Evolutionary conservation across 225 moss, liverwort and hornwort species (phyloP).

Genomic region (Ulota crispa): DNA sequence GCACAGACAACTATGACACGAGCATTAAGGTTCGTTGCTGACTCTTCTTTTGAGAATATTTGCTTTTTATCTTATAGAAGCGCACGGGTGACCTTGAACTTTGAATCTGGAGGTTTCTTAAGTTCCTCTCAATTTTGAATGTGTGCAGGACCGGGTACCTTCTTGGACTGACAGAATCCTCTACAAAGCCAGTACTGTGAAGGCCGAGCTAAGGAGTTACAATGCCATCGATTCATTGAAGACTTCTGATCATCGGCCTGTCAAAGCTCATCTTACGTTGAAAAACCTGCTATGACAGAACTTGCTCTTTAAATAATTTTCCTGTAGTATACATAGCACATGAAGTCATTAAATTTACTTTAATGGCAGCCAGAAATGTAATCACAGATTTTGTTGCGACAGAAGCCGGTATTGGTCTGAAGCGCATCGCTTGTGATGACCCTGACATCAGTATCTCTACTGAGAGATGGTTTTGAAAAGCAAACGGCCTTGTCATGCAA

Average conservation of each 20-base stretch:
- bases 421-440: background rate
- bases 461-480: background rate
- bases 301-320: background rate
- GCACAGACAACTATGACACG: constrained; percentile 84
- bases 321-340: background rate
- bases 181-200: constrained; percentile 59
- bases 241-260: constrained; percentile 83
- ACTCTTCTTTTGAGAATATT: background rate
- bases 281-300: constrained; percentile 33
- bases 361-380: background rate
- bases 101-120: background rate
- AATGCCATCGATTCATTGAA: constrained; percentile 62
- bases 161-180: constrained; percentile 92
- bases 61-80: background rate
- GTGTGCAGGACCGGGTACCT: constrained; percentile 76
- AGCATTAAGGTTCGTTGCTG: constrained; percentile 66
- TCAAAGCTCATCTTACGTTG: constrained; percentile 68
- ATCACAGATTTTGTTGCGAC: background rate
- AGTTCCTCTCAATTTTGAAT: background rate
- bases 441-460: background rate
- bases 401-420: background rate
- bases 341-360: background rate
- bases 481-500: background rate
- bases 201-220: constrained; percentile 60
- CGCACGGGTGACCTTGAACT: background rate